phyloP scores from a whole-genome alignment of 2,329 filamentous ascomycete genomes.

The Ophiostoma sp. region DNA sequence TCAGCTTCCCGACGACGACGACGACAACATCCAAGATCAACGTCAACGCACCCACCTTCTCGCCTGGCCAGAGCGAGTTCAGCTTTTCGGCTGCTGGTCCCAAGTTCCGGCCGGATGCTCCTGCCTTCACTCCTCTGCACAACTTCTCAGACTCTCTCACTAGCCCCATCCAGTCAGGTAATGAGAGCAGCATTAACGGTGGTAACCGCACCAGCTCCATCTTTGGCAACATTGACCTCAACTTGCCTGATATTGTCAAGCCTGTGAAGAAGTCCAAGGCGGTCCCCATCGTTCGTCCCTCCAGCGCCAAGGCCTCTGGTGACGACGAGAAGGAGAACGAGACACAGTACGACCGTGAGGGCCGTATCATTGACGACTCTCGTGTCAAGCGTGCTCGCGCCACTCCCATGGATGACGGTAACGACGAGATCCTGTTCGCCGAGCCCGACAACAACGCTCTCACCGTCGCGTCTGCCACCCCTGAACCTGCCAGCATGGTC shows the following conservation, averaged over 20 bases:
- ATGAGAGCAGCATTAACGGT: slow-evolving; percentile 39
- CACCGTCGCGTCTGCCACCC: slow-evolving; percentile 25
- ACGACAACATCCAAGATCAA: slow-evolving; percentile 60
- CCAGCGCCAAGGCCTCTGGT: slow-evolving; percentile 42
- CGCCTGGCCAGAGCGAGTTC: slow-evolving; percentile 64
- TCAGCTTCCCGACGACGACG: slow-evolving; percentile 45
- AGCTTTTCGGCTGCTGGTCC: slow-evolving; percentile 67
- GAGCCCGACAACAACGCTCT: slow-evolving; percentile 43
- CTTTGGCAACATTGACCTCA: slow-evolving; percentile 69
- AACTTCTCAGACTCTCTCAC: slow-evolving; percentile 50
- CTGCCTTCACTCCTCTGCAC: slow-evolving; percentile 68
- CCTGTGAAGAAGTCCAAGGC: slow-evolving; percentile 75
- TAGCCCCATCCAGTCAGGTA: slow-evolving; percentile 47
- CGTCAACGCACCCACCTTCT: slow-evolving; percentile 68
- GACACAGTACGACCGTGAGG: slow-evolving; percentile 55
- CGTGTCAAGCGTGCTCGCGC: slow-evolving; percentile 76
- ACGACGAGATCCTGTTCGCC: slow-evolving; percentile 76
- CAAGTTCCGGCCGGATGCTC: slow-evolving; percentile 74
- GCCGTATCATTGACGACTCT: slow-evolving; percentile 63
- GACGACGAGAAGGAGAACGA: slow-evolving; percentile 33
- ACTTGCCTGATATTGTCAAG: slow-evolving; percentile 62
- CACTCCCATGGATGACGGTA: slow-evolving; percentile 63
- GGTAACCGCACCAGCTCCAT: slow-evolving; percentile 54
- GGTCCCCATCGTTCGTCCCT: slow-evolving; percentile 73
- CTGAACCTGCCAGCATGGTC: not conserved